Base-by-base conservation (phyloP, 257 asterid genomes). In the Salvia splendens region DNA sequence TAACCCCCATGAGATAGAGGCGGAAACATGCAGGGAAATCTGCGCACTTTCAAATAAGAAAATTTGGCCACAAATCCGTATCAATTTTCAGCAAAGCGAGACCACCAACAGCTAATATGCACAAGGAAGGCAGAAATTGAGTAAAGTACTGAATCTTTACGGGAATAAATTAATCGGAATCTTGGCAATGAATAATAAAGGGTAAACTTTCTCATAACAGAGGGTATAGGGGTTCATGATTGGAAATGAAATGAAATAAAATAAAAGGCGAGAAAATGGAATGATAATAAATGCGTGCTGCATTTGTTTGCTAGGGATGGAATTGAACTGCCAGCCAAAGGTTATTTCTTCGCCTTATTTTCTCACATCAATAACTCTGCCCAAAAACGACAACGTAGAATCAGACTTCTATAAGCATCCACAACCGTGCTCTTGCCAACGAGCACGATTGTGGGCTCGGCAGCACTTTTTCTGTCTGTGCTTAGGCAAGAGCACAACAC, bases 261-360 rank as follows among this genome's bases (percentile, higher is more conserved):
- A 36, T 20, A 3, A 14, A 43, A 15, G 7, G 52, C 40, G 42
- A 43, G 11, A 32, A 42, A 30, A 30, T 30, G 45, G 65, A 1
- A 17, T 4, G 3, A 12, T 14, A 8, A 33, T 35, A 17, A 51
- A 56, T 14, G 48, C 28, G 66, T n/a, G 61, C 12, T 33, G 43
- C 45, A 43, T 69, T 59, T 14, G 59, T 46, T 32, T 24, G 30
- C 30, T 24, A 24, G 30, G 50, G 73, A 58, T 69, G 73, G 51
- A 62, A 43, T 62, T 62, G 24, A 62, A 45, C 52, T 61, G 52
- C 66, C 56, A 12, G 56, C 56, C 45, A 38, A 63, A 66, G 62
- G 36, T 30, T 69, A 30, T 10, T 67, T 42, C 17, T 55, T 8
- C 46, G 52, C 1, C 20, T 40, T 45, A 41, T 57, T 68, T 57